Conservation (phyloP, 768 basidiomycete genomes). For the Harrya chromipes region DNA sequence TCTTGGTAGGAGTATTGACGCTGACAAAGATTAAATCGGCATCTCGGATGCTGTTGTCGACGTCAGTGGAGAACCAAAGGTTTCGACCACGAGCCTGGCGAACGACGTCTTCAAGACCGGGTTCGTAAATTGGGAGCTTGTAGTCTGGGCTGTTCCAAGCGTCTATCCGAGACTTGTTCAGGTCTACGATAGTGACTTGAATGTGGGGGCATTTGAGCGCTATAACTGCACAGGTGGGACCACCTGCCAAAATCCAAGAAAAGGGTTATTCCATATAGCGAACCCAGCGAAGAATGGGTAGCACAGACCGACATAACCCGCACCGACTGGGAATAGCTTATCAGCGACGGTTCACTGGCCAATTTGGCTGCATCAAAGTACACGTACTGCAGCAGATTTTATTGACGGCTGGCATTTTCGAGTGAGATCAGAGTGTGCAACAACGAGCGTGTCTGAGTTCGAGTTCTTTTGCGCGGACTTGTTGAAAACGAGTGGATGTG, state of each 20-base stretch:
- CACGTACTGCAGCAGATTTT: conserved; percentile 88
- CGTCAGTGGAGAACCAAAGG: conserved; percentile 95
- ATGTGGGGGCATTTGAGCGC: conserved; percentile 92
- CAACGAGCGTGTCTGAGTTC: neutral
- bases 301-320: conserved; percentile 86
- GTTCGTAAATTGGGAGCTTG: conserved; percentile 93
- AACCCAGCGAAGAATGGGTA: neutral
- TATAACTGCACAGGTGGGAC: conserved; percentile 94
- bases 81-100: conserved; percentile 86
- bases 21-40: conserved; percentile 98
- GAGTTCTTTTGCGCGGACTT: too few relatives aligned
- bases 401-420: conserved; percentile 49
- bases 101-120: conserved; percentile 91
- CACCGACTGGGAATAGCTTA: conserved; percentile 55
- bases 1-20: conserved; percentile 99
- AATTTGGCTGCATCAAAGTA: neutral
- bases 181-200: conserved; percentile 94
- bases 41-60: conserved; percentile 88
- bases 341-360: conserved; percentile 3
- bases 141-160: conserved; percentile 94
- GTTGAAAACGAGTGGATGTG: too few relatives aligned
- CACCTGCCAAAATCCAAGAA: conserved; percentile 50
- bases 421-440: neutral
- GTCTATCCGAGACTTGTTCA: conserved; percentile 91
- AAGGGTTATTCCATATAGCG: conserved; percentile 7